These are phyloP conservation scores for Rosa chinensis DNA, from an alignment of 306 rosid species.

Conservation along the genomic window DNA sequence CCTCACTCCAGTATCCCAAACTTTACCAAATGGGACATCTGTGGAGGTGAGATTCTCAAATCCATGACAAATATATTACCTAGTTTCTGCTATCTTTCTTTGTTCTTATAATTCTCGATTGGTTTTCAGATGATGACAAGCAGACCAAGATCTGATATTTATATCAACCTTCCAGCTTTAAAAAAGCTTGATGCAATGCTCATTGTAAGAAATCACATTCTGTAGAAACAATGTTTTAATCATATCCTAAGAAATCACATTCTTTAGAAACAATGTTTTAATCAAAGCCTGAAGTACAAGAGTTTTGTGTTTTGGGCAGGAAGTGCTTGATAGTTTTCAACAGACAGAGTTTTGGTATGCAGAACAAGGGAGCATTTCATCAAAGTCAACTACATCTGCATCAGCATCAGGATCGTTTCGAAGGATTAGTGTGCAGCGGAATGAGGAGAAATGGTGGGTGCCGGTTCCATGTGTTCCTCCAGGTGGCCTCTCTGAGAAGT, in stretches of 20 bases:
- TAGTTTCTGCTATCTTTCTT: neutral
- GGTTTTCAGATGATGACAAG: conserved; percentile 75
- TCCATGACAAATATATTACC: conserved; percentile 16
- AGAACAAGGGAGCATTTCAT: conserved; percentile 80
- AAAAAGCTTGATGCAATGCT: conserved; percentile 94
- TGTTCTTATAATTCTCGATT: conserved; percentile 14
- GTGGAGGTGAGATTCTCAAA: conserved; percentile 57
- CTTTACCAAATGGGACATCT: conserved; percentile 62
- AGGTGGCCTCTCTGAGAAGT: conserved; percentile 69
- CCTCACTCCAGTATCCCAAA: conserved; percentile 65
- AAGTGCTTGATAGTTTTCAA: conserved; percentile 74
- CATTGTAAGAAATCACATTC: conserved; percentile 44
- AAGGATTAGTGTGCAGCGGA: conserved; percentile 52
- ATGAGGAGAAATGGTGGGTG: conserved; percentile 98
- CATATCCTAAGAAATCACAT: neutral
- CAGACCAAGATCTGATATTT: conserved; percentile 80
- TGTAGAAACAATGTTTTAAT: conserved; percentile 1
- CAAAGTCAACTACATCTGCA: conserved; percentile 39
- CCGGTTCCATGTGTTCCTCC: conserved; percentile 84
- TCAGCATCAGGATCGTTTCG: conserved; percentile 66
- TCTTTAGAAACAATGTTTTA: conserved; percentile 8
- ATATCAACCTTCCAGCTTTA: conserved; percentile 83
- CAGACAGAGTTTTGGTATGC: conserved; percentile 90
- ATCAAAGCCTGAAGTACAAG: conserved; percentile 1
- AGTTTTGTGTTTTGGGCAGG: conserved; percentile 43